A percentile compares a stretch with the other conserved stretches of the same genome.
Evolutionary conservation across 192 early-diverging fungal genomes (phyloP).

Genomic region (Dissophora ornata): DNA sequence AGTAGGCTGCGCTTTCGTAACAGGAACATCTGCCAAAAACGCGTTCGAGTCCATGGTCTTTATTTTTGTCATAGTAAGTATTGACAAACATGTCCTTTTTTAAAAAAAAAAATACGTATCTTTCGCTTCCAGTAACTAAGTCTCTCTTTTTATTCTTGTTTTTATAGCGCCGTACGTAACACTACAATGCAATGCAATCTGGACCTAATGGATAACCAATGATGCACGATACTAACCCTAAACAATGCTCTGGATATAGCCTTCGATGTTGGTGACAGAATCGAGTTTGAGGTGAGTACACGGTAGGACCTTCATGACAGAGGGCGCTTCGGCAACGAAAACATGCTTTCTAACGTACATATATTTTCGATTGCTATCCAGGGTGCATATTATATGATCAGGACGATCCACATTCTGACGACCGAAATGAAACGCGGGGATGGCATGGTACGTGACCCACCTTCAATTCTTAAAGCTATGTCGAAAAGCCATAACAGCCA

Average conservation of each 20-base stretch:
- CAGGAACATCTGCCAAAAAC: slow-evolving; percentile 49
- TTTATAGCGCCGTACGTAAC: slow-evolving; percentile 26
- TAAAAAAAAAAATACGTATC: too few species aligned
- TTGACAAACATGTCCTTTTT: too few species aligned
- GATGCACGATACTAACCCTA: too few species aligned
- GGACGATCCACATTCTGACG: slow-evolving; percentile 39
- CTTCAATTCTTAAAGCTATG: neutral
- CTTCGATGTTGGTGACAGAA: slow-evolving; percentile 40
- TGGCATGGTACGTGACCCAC: slow-evolving; percentile 24
- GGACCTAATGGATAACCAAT: too few species aligned
- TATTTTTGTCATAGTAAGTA: slow-evolving; percentile 43
- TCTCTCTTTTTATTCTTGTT: neutral
- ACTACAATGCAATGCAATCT: too few species aligned
- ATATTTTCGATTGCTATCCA: slow-evolving; percentile 1
- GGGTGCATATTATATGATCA: slow-evolving; percentile 30
- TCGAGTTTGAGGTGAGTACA: slow-evolving; percentile 27
- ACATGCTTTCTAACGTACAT: too few species aligned
- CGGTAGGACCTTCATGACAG: too few species aligned
- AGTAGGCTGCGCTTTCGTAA: slow-evolving; percentile 43
- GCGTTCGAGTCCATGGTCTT: slow-evolving; percentile 52
- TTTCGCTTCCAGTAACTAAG: neutral
- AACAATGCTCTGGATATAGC: slow-evolving; percentile 22
- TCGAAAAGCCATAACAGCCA: too few species aligned
- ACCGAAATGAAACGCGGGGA: slow-evolving; percentile 45
- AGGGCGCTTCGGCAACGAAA: too few species aligned